A percentile compares a stretch with the other conserved stretches of the same genome.
These are phyloP conservation scores for Emergomyces pasteurianus DNA, from an alignment of 2,329 filamentous ascomycete species.

Conservation along the genomic window DNA sequence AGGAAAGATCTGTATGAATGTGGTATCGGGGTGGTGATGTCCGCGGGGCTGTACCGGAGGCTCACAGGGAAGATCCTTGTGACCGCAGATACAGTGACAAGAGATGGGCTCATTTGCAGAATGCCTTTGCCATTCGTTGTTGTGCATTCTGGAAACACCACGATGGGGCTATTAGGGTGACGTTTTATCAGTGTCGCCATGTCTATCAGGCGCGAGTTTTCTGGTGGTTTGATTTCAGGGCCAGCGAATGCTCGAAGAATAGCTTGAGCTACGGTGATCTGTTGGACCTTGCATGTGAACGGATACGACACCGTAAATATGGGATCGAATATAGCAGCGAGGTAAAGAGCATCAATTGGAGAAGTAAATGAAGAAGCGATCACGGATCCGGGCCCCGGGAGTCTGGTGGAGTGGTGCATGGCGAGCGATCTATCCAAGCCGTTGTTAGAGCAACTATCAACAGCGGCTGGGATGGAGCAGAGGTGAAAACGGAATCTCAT, in stretches of 20 bases:
- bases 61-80: constrained; percentile 83
- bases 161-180: constrained; percentile 65
- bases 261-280: constrained; percentile 63
- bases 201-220: constrained; percentile 43
- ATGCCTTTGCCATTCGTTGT: constrained; percentile 91
- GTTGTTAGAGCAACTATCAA: neutral
- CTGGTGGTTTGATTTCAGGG: constrained; percentile 39
- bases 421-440: constrained; percentile 49
- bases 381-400: constrained; percentile 67
- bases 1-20: constrained; percentile 60
- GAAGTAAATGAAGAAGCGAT: constrained; percentile 88
- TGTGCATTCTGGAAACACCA: constrained; percentile 85
- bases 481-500: constrained; percentile 14
- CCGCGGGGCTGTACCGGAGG: constrained; percentile 74
- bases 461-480: neutral
- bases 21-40: constrained; percentile 84
- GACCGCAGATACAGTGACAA: constrained; percentile 54
- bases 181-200: constrained; percentile 50
- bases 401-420: constrained; percentile 57
- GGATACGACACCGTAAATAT: constrained; percentile 85
- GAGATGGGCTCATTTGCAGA: constrained; percentile 65
- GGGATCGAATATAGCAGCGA: constrained; percentile 91
- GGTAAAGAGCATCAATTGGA: constrained; percentile 83
- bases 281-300: constrained; percentile 57
- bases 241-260: constrained; percentile 59